These are phyloP conservation scores for Candida ficus DNA, from an alignment of 805 yeast genomes.

Conservation along the genomic window DNA sequence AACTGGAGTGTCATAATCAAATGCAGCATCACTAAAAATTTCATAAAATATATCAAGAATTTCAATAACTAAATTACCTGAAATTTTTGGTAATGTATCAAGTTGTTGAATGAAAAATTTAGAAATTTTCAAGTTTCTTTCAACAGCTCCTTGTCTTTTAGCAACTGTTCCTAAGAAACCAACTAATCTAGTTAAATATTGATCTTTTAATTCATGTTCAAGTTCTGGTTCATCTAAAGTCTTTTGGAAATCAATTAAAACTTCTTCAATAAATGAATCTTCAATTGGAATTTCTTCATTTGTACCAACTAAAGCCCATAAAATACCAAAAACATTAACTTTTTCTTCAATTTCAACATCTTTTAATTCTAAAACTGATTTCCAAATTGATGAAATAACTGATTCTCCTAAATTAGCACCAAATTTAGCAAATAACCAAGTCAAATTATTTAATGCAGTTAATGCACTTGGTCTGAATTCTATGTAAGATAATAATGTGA, in stretches of 20 bases:
- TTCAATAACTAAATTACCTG: slow-evolving; percentile 46
- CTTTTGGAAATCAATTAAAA: slow-evolving; percentile 20
- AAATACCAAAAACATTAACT: slow-evolving; percentile 34
- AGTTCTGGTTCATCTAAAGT: slow-evolving; percentile 11
- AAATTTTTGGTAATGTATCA: slow-evolving; percentile 20
- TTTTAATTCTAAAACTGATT: slow-evolving; percentile 13
- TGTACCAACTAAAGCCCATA: slow-evolving; percentile 36
- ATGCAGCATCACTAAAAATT: slow-evolving; percentile 68
- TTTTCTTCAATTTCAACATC: slow-evolving; percentile 26
- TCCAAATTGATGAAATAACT: slow-evolving; percentile 8
- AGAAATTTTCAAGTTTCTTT: slow-evolving; percentile 40
- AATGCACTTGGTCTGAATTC: slow-evolving; percentile 52
- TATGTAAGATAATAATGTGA: slow-evolving; percentile 35
- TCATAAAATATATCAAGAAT: slow-evolving; percentile 67
- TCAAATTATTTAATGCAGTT: slow-evolving; percentile 64
- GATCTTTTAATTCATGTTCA: slow-evolving; percentile 28
- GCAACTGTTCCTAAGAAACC: slow-evolving; percentile 54
- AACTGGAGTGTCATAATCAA: slow-evolving; percentile 60
- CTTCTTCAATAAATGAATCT: slow-evolving; percentile 23
- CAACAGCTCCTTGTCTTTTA: slow-evolving; percentile 37
- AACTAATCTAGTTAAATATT: slow-evolving; percentile 37
- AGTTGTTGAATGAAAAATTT: slow-evolving; percentile 37
- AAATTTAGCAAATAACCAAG: slow-evolving; percentile 43
- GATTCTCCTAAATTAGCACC: slow-evolving; percentile 11
- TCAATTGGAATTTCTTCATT: slow-evolving; percentile 17